A percentile compares a stretch with the other conserved stretches of the same genome.
These are phyloP conservation scores for Mycena kentingensis DNA, from an alignment of 768 basidiomycete species.

Conservation along the genomic window DNA sequence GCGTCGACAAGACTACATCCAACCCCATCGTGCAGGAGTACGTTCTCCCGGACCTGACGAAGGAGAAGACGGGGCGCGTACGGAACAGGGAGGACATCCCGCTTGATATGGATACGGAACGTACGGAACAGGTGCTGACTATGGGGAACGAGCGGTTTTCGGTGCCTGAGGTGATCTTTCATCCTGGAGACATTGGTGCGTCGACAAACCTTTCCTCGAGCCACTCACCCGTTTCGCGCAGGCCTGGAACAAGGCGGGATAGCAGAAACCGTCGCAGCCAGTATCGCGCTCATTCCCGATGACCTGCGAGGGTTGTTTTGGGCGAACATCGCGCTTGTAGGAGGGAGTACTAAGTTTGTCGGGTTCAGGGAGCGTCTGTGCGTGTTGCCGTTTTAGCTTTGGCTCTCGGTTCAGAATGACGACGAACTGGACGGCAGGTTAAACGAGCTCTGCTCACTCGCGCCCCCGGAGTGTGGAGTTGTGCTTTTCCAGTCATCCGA, in stretches of 20 bases:
- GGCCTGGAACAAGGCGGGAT: conserved; percentile 85
- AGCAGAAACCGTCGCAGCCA: conserved; percentile 70
- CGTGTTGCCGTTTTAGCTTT: too few relatives aligned
- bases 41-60: conserved; percentile 84
- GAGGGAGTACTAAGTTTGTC: conserved; percentile 76
- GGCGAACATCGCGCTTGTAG: conserved; percentile 89
- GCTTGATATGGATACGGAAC: too few relatives aligned
- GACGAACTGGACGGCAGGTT: conserved; percentile 47
- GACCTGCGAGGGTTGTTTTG: conserved; percentile 94
- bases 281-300: conserved; percentile 73
- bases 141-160: conserved; percentile 93
- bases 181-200: conserved; percentile 91
- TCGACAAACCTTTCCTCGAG: too few relatives aligned
- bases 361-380: conserved; percentile 80
- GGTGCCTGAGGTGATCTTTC: conserved; percentile 91
- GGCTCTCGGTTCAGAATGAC: too few relatives aligned
- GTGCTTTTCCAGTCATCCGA: conserved; percentile 69
- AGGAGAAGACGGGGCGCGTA: conserved; percentile 60
- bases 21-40: conserved; percentile 86
- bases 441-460: conserved; percentile 74
- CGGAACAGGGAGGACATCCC: conserved; percentile 55
- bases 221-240: conserved; percentile 25
- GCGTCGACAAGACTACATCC: conserved; percentile 48
- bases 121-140: conserved; percentile 70
- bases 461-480: conserved; percentile 81